phyloP scores from a whole-genome alignment of 2,329 filamentous ascomycete species.

The Claviceps arundinis region DNA sequence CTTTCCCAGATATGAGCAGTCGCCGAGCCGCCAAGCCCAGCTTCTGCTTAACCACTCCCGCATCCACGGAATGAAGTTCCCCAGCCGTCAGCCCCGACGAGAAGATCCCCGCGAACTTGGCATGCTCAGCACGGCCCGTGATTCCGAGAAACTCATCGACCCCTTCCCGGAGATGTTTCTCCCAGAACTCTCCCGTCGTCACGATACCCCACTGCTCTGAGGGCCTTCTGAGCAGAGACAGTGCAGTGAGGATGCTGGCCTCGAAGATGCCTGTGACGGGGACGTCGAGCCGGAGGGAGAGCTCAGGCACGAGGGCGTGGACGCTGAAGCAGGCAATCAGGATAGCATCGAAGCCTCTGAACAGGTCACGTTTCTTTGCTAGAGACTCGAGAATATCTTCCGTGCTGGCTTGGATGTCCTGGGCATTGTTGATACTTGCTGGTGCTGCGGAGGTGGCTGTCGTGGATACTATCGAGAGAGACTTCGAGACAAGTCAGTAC shows the following conservation, averaged over 20 bases:
- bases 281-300: constrained; percentile 25
- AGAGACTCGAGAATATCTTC: constrained; percentile 47
- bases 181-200: constrained; percentile 77
- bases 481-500: constrained; percentile 18
- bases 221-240: constrained; percentile 31
- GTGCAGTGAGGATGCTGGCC: constrained; percentile 54
- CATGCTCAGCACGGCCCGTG: constrained; percentile 17
- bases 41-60: constrained; percentile 48
- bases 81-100: constrained; percentile 70
- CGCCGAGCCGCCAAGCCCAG: constrained; percentile 58
- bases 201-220: constrained; percentile 66
- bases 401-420: constrained; percentile 52
- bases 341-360: constrained; percentile 53
- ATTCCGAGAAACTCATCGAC: constrained; percentile 51
- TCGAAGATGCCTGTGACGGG: constrained; percentile 64
- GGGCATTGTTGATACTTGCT: constrained; percentile 63
- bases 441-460: constrained; percentile 51
- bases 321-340: constrained; percentile 82
- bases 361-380: constrained; percentile 19
- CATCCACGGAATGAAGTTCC: constrained; percentile 61
- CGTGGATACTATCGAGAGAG: constrained; percentile 44
- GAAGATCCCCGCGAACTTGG: constrained; percentile 63
- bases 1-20: constrained; percentile 42
- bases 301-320: constrained; percentile 57
- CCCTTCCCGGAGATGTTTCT: constrained; percentile 53